These are phyloP conservation scores for Sugiyamaella castrensis DNA, from an alignment of 1,139 yeast species.

Conservation along the genomic window DNA sequence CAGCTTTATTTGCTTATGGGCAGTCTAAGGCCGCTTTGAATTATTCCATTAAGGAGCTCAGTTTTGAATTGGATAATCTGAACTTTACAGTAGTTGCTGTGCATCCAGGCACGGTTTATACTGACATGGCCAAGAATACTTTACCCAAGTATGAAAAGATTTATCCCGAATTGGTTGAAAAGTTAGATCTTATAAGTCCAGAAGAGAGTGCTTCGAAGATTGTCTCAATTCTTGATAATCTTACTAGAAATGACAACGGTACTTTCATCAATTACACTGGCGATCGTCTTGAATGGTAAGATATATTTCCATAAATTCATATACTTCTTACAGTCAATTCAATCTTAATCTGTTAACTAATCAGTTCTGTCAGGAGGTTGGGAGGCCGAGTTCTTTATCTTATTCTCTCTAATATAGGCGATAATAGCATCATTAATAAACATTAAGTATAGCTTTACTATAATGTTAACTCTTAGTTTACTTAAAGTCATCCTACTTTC, in stretches of 20 bases:
- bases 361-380: too few relatives aligned
- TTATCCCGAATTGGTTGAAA: conserved; percentile 1
- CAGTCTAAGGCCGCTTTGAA: conserved; percentile 41
- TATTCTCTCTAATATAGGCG: too few relatives aligned
- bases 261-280: conserved; percentile 19
- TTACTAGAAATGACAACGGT: conserved; percentile 13
- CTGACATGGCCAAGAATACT: conserved; percentile 32
- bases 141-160: background rate
- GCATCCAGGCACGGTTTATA: conserved; percentile 38
- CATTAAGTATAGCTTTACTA: too few relatives aligned
- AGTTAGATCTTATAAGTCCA: background rate
- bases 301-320: too few relatives aligned
- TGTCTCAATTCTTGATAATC: conserved; percentile 11
- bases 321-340: too few relatives aligned
- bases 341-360: too few relatives aligned
- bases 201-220: conserved; percentile 14
- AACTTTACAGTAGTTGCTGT: conserved; percentile 31
- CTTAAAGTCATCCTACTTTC: too few relatives aligned
- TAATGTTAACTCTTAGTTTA: too few relatives aligned
- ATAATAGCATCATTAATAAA: too few relatives aligned
- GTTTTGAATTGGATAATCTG: conserved; percentile 29
- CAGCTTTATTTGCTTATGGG: conserved; percentile 35
- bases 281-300: conserved; percentile 6
- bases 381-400: too few relatives aligned
- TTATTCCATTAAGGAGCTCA: conserved; percentile 29